A percentile compares a stretch with the other conserved stretches of the same genome.
Evolutionary conservation across 2,329 filamentous ascomycete species (phyloP).

Genomic region (Acarospora socialis): DNA sequence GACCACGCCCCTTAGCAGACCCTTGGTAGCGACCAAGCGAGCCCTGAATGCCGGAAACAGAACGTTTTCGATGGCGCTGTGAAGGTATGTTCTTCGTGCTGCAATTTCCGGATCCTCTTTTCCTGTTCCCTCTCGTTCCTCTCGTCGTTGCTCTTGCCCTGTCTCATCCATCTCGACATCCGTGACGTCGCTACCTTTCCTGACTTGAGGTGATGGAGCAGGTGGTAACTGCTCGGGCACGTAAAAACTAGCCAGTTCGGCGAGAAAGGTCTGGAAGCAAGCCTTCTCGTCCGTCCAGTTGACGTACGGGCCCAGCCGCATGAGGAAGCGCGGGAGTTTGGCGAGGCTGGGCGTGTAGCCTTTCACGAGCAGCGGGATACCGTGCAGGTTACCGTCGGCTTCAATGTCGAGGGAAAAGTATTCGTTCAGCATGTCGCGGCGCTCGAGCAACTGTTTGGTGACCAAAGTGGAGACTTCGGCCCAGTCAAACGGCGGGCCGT

Average conservation of each 20-base stretch:
- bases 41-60: slow-evolving; percentile 83
- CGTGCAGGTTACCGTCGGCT: slow-evolving; percentile 58
- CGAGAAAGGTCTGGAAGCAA: slow-evolving; percentile 76
- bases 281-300: slow-evolving; percentile 72
- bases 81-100: slow-evolving; percentile 51
- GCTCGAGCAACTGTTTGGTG: slow-evolving; percentile 52
- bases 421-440: slow-evolving; percentile 75
- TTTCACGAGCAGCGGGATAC: slow-evolving; percentile 73
- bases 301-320: slow-evolving; percentile 76
- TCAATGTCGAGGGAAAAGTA: slow-evolving; percentile 85
- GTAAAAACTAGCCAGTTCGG: slow-evolving; percentile 79
- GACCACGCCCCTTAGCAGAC: slow-evolving; percentile 60
- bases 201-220: slow-evolving; percentile 11
- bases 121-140: slow-evolving; percentile 5
- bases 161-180: slow-evolving; percentile 13
- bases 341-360: slow-evolving; percentile 75
- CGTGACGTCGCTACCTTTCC: slow-evolving; percentile 7
- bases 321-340: slow-evolving; percentile 78
- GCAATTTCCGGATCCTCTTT: slow-evolving; percentile 27
- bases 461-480: slow-evolving; percentile 53
- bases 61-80: slow-evolving; percentile 63
- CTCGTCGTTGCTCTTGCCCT: slow-evolving; percentile 27
- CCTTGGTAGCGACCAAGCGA: slow-evolving; percentile 66
- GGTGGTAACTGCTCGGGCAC: slow-evolving; percentile 70
- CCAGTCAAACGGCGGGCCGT: slow-evolving; percentile 34